A percentile compares a stretch with the other conserved stretches of the same genome.
Evolutionary conservation across 768 basidiomycete genomes (phyloP).

Genomic region (Leccinellum luteum): DNA sequence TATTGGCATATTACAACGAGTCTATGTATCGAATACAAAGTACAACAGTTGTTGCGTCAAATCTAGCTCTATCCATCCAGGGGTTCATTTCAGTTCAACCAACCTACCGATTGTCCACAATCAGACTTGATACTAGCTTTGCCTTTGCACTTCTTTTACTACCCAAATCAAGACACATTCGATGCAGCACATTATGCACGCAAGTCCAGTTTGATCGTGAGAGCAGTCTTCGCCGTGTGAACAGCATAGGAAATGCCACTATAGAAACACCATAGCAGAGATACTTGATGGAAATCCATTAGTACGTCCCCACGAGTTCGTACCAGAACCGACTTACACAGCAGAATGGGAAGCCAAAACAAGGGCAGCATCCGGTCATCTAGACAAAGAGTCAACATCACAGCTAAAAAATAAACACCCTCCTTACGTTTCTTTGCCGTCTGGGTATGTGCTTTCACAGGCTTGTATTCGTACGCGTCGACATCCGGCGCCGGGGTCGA

Average conservation of each 20-base stretch:
- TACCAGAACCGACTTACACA: slow-evolving; percentile 51
- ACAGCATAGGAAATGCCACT: slow-evolving; percentile 52
- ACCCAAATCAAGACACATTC: background rate
- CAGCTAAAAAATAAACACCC: background rate
- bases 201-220: slow-evolving; percentile 44
- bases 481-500: slow-evolving; percentile 65
- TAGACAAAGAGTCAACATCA: slow-evolving; percentile 27
- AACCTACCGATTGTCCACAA: slow-evolving; percentile 4
- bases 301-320: slow-evolving; percentile 2
- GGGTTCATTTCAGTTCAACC: slow-evolving; percentile 6
- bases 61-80: slow-evolving; percentile 11
- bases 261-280: slow-evolving; percentile 60
- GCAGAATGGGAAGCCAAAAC: slow-evolving; percentile 84
- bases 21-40: slow-evolving; percentile 20
- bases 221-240: slow-evolving; percentile 45
- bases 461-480: slow-evolving; percentile 64
- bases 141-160: background rate
- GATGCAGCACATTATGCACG: slow-evolving; percentile 26
- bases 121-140: background rate
- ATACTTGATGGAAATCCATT: slow-evolving; percentile 39
- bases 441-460: slow-evolving; percentile 41
- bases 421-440: slow-evolving; percentile 62
- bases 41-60: slow-evolving; percentile 15
- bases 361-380: slow-evolving; percentile 82
- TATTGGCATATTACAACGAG: slow-evolving; percentile 17